Base-by-base conservation (phyloP, 73 alveolate species). In the Stentor coeruleus region DNA sequence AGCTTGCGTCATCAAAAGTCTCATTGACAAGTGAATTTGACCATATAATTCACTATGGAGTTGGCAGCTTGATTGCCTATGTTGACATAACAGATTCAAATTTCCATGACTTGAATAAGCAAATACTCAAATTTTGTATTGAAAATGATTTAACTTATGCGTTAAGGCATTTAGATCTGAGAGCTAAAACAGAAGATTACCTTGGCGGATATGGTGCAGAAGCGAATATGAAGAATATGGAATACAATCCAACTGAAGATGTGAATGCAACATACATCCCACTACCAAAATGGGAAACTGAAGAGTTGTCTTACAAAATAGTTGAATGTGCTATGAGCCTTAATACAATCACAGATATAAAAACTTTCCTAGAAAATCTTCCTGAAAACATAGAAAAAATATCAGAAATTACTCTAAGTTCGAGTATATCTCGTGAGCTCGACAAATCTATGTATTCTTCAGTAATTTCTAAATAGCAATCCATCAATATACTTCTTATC, bases 191-290 rank as follows among this genome's bases (percentile, higher is more conserved):
- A 0, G 2, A 28, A 28, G 79, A 66, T 31, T 26, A 26, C 15
- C 15, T 66, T 20, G 79, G 79, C 14, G 79, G 79, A 33, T 66
- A 26, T 66, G 79, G 79, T 2, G 79, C 79, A 0, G 79, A 66
- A 66, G 2, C 33, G 36, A 20, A 28, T 33, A 31, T 66, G 79
- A 66, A 66, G 37, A 66, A 66, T 66, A 66, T 66, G 79, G 79
- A 66, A 2, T 66, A 66, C 33, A 66, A 66, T 26, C 79, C 79
- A 28, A 31, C 37, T 66, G 79, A 66, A 33, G 79, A 66, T 33
- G 36, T 31, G 37, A 66, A 66, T 66, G 14, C 11, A 20, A 49
- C 6, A 11, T 49, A 49, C 20, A 20, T 49, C 6, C 66, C 66
- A 20, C 66, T 49, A 20, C 28, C 6, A 49, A 49, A 49, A 49